A percentile compares a stretch with the other conserved stretches of the same genome.
These are phyloP conservation scores for Trypanosoma scelopori DNA, from an alignment of 208 protist species.

Conservation along the genomic window DNA sequence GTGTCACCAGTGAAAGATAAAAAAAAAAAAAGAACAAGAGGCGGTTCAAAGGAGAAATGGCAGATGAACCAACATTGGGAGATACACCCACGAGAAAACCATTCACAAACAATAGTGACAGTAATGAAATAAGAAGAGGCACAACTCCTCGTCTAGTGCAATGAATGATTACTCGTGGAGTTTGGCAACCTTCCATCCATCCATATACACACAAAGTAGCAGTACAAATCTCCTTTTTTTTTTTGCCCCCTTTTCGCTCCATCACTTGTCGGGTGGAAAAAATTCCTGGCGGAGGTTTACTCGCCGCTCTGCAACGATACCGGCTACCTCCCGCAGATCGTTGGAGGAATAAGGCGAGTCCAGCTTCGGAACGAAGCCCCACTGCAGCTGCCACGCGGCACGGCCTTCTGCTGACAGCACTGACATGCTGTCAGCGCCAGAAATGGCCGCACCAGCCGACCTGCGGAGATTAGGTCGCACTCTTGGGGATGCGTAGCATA, in stretches of 20 bases:
- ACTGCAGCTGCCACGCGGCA: constrained; percentile 70
- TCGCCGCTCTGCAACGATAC: constrained; percentile 72
- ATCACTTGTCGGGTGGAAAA: constrained; percentile 27
- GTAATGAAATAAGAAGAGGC: too few relatives aligned
- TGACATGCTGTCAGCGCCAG: constrained; percentile 18
- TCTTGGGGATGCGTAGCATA: constrained; percentile 69
- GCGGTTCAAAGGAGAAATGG: too few relatives aligned
- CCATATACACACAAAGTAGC: background rate
- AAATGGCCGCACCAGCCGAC: background rate
- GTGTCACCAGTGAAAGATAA: too few relatives aligned
- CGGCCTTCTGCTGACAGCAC: constrained; percentile 52
- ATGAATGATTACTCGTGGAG: too few relatives aligned
- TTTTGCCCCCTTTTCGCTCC: constrained; percentile 7
- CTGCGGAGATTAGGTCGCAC: constrained; percentile 22
- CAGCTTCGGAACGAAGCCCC: constrained; percentile 72
- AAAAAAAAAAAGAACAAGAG: too few relatives aligned
- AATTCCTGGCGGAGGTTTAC: constrained; percentile 45
- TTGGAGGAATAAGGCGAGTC: constrained; percentile 61
- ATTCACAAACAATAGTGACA: too few relatives aligned
- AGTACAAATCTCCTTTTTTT: constrained; percentile 14
- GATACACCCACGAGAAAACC: too few relatives aligned
- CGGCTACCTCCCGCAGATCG: constrained; percentile 69
- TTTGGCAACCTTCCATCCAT: background rate
- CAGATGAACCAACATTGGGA: too few relatives aligned
- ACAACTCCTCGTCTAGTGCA: too few relatives aligned